Evolutionary conservation across 805 yeast genomes (phyloP).

Genomic region (Nakazawaea siamensis): DNA sequence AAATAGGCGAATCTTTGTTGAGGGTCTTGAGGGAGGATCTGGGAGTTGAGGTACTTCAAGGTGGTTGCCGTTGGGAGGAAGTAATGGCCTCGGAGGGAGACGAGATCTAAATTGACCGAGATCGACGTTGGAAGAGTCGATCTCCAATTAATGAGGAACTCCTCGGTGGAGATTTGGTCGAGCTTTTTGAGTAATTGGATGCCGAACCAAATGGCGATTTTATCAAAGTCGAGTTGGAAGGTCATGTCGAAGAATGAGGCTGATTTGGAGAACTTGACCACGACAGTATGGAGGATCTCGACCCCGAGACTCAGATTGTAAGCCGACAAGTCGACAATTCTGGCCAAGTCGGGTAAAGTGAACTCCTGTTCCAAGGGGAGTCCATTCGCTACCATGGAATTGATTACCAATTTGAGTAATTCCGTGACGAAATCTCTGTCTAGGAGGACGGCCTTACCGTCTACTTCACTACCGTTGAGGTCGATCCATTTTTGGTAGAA

Average conservation of each 20-base stretch:
- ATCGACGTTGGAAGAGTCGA: conserved; percentile 28
- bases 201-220: conserved; percentile 59
- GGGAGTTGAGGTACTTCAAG: conserved; percentile 46
- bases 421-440: conserved; percentile 11
- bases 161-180: conserved; percentile 29
- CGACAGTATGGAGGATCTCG: conserved; percentile 40
- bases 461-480: conserved; percentile 46
- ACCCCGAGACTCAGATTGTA: conserved; percentile 22
- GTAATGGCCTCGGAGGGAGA: conserved; percentile 43
- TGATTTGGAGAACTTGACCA: conserved; percentile 35
- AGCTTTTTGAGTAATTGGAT: no score
- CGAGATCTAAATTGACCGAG: conserved; percentile 55
- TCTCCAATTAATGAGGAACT: conserved; percentile 58
- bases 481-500: conserved; percentile 44
- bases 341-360: conserved; percentile 14
- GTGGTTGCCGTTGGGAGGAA: conserved; percentile 32
- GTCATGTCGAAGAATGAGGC: conserved; percentile 12
- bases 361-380: conserved; percentile 3
- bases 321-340: conserved; percentile 14
- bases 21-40: conserved; percentile 39
- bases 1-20: conserved; percentile 40
- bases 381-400: conserved; percentile 11
- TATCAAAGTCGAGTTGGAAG: conserved; percentile 31
- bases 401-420: conserved; percentile 10
- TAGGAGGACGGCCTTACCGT: conserved; percentile 32